These are phyloP conservation scores for Cinnamomum chago DNA, from an alignment of 164 flowering plant genomes.

Conservation along the genomic window DNA sequence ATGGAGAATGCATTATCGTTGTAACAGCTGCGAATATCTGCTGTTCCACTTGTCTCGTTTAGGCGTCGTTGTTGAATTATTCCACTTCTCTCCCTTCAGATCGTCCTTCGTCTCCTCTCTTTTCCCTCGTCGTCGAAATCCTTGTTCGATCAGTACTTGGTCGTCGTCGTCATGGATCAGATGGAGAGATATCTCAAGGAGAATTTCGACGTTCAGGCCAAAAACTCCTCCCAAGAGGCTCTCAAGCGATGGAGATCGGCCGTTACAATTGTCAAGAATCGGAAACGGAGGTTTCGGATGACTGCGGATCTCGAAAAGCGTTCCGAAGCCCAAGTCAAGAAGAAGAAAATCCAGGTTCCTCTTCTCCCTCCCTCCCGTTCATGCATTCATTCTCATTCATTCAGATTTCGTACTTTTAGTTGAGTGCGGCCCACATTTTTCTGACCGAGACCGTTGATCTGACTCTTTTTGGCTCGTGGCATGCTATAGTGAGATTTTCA, in stretches of 20 bases:
- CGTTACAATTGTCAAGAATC: constrained; percentile 42
- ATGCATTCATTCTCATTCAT: too few relatives aligned
- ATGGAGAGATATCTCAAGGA: constrained; percentile 34
- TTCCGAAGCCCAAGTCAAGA: constrained; percentile 30
- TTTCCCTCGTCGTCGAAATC: not conserved
- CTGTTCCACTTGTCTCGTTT: too few relatives aligned
- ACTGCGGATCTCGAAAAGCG: constrained; percentile 51
- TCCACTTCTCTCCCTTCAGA: too few relatives aligned
- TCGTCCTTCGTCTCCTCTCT: not conserved
- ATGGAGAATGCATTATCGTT: too few relatives aligned
- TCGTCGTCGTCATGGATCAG: not conserved
- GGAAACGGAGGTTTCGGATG: constrained; percentile 43
- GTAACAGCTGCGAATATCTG: too few relatives aligned
- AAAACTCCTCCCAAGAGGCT: constrained; percentile 41
- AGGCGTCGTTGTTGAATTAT: too few relatives aligned
- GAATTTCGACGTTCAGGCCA: constrained; percentile 39
- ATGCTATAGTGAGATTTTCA: too few relatives aligned
- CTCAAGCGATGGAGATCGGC: constrained; percentile 41
- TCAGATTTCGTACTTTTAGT: too few relatives aligned
- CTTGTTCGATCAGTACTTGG: too few relatives aligned
- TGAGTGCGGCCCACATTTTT: too few relatives aligned
- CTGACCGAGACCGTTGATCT: too few relatives aligned
- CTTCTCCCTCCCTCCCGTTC: not conserved
- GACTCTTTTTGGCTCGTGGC: too few relatives aligned
- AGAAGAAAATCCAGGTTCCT: constrained; percentile 34